Evolutionary conservation across 225 moss, liverwort and hornwort species (phyloP).

Genomic region (Antitrichia curtipendula): DNA sequence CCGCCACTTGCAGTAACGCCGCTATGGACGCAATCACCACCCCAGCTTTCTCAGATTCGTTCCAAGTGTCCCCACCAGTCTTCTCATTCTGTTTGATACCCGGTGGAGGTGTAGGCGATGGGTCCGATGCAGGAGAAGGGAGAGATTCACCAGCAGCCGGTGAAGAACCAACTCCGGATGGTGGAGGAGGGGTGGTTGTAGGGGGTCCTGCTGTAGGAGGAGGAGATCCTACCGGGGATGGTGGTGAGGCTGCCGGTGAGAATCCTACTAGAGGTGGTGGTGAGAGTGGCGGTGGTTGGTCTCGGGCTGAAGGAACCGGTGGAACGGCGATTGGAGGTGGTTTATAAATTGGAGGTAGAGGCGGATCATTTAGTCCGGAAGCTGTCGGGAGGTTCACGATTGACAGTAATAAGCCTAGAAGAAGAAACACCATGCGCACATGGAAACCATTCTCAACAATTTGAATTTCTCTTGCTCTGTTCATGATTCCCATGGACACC

Average conservation of each 20-base stretch:
- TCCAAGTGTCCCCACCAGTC: neutral
- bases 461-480: neutral
- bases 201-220: too few relatives aligned
- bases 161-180: accelerated
- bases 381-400: neutral
- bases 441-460: neutral
- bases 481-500: neutral
- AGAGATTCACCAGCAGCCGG: neutral
- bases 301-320: neutral
- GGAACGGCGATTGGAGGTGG: accelerated
- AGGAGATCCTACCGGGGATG: neutral
- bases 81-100: neutral
- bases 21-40: constrained; percentile 21
- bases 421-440: neutral
- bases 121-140: neutral
- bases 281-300: too few relatives aligned
- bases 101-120: neutral
- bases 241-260: accelerated
- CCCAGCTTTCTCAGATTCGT: constrained; percentile 22
- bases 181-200: neutral
- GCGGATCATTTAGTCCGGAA: neutral
- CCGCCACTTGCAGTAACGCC: constrained; percentile 23
- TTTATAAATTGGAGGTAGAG: neutral
- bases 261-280: too few relatives aligned
- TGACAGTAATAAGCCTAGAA: neutral